Evolutionary conservation across 805 yeast genomes (phyloP), one percentile per base, ranked within the genome.

Genomic region (Saccharomycopsis microspora): DNA sequence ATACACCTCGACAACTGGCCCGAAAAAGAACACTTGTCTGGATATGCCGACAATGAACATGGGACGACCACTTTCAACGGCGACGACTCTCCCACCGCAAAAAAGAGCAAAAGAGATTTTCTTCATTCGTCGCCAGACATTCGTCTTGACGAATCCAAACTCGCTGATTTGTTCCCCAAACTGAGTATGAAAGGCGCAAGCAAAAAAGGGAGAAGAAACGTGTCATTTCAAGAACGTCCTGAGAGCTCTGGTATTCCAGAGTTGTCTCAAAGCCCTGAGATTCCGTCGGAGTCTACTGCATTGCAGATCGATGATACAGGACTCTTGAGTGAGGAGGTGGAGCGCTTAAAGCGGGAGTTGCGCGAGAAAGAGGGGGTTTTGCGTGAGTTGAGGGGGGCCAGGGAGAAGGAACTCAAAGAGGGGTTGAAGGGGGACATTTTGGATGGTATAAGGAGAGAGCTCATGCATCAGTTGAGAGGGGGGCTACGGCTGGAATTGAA

Each of bases 1-100:
- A 43, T 9, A 29, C 5, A 11, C 7, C 38, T 51, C 3, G 54
- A 51, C 31, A 40, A 51, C n/a, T 51, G 54, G 54, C 50, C 45
- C 4, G 35, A 34, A 3, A 34, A 31, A 3, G 43, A 31, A 6
- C 7, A 31, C 2, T 7, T 35, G 27, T 9, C 5, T 34, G 27
- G 9, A 3, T 32, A 39, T 34, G 10, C 39, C 38, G 11, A 39
- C n/a, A 5, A n/a, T 31, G 41, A 11, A 7, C 27, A 36, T 37
- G 32, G 27, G 31, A 30, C 40, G n/a, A 28, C n/a, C 43, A 11
- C 29, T 28, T 9, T 19, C 19, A 19, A 19, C 19, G 19, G 19
- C 19, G 19, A 19, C 19, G 19, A 10, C 4, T n/a, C 27, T 29
- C 9, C 47, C 47, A 32, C 27, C 44, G 28, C 5, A 6, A n/a